These are phyloP conservation scores for Caulochytrium protostelioides DNA, from an alignment of 371 early-diverging fungal genomes.

Conservation along the genomic window DNA sequence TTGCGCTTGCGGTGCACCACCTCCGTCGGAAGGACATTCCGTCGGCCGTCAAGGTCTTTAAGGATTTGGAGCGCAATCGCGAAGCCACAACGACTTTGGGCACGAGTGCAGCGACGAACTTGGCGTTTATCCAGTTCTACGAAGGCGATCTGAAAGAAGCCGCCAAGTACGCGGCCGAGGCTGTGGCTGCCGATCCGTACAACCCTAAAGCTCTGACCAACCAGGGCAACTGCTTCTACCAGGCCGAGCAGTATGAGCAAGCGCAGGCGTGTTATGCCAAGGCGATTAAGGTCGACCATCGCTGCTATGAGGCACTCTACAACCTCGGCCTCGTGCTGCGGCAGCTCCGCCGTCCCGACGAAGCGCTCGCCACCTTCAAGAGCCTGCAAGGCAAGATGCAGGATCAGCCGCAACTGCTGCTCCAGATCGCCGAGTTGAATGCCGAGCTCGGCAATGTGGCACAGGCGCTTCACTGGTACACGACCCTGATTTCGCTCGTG, in stretches of 20 bases:
- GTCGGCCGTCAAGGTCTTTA: slow-evolving; percentile 22
- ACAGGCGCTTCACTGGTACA: slow-evolving; percentile 29
- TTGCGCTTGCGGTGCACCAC: slow-evolving; percentile 27
- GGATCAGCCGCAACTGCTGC: slow-evolving; percentile 24
- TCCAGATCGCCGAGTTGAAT: slow-evolving; percentile 29
- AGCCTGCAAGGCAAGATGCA: slow-evolving; percentile 26
- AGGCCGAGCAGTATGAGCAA: slow-evolving; percentile 10
- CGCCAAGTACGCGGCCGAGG: slow-evolving; percentile 24
- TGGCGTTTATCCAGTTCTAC: slow-evolving; percentile 24
- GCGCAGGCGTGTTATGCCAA: slow-evolving; percentile 22
- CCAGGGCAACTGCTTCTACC: slow-evolving; percentile 14
- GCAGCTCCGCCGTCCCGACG: slow-evolving; percentile 9
- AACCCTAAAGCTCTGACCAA: slow-evolving; percentile 30
- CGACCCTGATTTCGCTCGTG: slow-evolving; percentile 24
- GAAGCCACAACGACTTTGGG: too few relatives aligned
- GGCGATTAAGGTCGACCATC: slow-evolving; percentile 23
- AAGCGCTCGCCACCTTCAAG: slow-evolving; percentile 22
- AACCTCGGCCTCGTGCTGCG: slow-evolving; percentile 24
- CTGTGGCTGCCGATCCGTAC: slow-evolving; percentile 22
- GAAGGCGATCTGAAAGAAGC: slow-evolving; percentile 24
- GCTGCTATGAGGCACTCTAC: slow-evolving; percentile 30
- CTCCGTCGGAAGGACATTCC: slow-evolving; percentile 21
- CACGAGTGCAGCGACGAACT: slow-evolving; percentile 28
- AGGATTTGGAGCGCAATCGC: slow-evolving; percentile 25
- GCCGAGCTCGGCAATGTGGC: slow-evolving; percentile 17